Evolutionary conservation across 2,329 filamentous ascomycete genomes (phyloP).

Genomic region (Pseudonectria foliicola): DNA sequence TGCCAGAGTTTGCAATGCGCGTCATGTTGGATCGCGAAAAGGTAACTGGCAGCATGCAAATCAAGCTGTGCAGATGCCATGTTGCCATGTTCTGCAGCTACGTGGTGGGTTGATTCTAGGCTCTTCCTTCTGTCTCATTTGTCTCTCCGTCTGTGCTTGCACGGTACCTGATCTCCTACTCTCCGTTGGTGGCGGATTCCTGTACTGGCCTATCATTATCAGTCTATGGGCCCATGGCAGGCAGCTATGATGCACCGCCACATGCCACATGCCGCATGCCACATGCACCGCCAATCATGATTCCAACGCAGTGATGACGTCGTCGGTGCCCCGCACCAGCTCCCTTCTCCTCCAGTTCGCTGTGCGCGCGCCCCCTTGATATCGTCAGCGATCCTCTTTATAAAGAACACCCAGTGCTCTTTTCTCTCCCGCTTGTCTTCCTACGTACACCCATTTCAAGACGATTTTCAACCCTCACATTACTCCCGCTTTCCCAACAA

Average conservation of each 20-base stretch:
- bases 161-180: constrained; percentile 4
- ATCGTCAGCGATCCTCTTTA: background rate
- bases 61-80: too few species aligned
- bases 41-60: too few species aligned
- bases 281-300: constrained; percentile 16
- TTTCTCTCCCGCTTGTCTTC: constrained; percentile 8
- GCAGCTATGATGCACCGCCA: constrained; percentile 9
- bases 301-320: constrained; percentile 21
- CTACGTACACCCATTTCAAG: constrained; percentile 3
- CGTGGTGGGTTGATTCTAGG: too few species aligned
- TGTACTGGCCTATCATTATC: constrained; percentile 12
- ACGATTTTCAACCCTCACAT: constrained; percentile 3
- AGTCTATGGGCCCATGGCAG: too few species aligned
- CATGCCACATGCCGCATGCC: constrained; percentile 12
- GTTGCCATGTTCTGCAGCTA: too few species aligned
- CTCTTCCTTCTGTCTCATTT: too few species aligned
- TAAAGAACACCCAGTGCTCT: background rate
- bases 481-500: background rate
- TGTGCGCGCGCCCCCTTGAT: too few species aligned
- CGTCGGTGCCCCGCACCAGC: constrained; percentile 22
- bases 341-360: constrained; percentile 13
- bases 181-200: background rate
- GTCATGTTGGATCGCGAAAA: too few species aligned
- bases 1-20: too few species aligned
- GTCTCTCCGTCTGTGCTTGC: background rate